Evolutionary conservation across 257 asterid species (phyloP).

Genomic region (Solanum ossicruentum): DNA sequence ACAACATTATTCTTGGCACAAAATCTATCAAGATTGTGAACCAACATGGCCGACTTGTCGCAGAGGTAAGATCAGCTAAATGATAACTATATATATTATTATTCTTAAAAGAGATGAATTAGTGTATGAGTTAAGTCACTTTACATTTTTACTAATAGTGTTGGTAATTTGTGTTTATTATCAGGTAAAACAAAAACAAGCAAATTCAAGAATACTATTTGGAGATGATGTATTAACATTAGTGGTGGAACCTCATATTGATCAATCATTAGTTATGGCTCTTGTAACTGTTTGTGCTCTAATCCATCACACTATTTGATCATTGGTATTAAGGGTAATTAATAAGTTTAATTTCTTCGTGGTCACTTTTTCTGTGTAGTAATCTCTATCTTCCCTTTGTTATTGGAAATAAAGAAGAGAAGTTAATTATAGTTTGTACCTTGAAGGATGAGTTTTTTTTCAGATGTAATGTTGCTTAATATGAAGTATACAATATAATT

Average conservation of each 20-base stretch:
- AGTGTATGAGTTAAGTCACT: too few relatives aligned
- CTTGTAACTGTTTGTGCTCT: too few relatives aligned
- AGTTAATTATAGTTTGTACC: not conserved
- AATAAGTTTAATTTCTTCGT: not conserved
- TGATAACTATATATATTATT: not conserved
- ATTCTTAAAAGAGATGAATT: too few relatives aligned
- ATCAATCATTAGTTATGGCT: too few relatives aligned
- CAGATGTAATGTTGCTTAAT: not conserved
- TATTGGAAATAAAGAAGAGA: not conserved
- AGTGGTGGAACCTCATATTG: not conserved
- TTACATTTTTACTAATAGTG: not conserved
- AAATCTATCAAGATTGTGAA: slow-evolving; percentile 20
- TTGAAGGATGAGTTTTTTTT: not conserved
- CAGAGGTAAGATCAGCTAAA: slow-evolving; percentile 17
- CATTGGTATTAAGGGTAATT: not conserved
- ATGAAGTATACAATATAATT: not conserved
- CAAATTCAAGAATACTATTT: slow-evolving; percentile 28
- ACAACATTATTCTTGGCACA: slow-evolving; percentile 16
- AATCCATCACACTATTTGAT: slow-evolving; percentile 16
- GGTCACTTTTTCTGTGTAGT: not conserved
- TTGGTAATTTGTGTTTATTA: not conserved
- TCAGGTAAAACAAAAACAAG: slow-evolving; percentile 41
- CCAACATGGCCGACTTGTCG: slow-evolving; percentile 12
- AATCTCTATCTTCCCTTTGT: not conserved
- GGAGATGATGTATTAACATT: slow-evolving; percentile 53